Conservation (phyloP, 306 rosid species). For the Ochetophila trinervis region DNA sequence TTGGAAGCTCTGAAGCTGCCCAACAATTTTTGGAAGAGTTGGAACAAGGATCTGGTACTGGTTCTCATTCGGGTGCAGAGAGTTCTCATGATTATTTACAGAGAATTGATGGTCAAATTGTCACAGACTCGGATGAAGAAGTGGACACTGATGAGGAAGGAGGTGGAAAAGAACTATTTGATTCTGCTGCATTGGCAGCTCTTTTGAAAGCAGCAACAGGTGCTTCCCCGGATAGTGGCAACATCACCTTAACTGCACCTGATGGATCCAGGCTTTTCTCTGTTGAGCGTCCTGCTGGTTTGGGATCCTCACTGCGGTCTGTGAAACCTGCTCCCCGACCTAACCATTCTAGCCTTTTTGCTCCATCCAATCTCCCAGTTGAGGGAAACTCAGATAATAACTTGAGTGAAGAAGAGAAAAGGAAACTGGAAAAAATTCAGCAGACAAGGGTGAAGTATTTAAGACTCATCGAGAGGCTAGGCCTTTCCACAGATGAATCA, state of each 20-base stretch:
- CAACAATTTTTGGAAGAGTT: conserved; percentile 59
- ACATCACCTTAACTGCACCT: conserved; percentile 69
- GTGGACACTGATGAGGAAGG: conserved; percentile 83
- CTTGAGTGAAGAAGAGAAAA: conserved; percentile 80
- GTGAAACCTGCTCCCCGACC: conserved; percentile 61
- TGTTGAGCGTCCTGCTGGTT: conserved; percentile 96
- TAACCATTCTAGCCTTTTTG: conserved; percentile 48
- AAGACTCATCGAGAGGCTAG: conserved; percentile 76
- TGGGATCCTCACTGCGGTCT: conserved; percentile 76
- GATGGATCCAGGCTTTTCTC: conserved; percentile 96
- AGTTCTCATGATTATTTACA: conserved; percentile 48
- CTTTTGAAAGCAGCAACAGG: conserved; percentile 89
- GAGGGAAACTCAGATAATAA: conserved; percentile 44
- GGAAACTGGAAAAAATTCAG: conserved; percentile 67
- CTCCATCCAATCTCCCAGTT: conserved; percentile 39
- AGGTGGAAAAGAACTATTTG: conserved; percentile 81
- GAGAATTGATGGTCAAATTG: conserved; percentile 88
- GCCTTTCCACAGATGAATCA: conserved; percentile 77
- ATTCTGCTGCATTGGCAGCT: conserved; percentile 89
- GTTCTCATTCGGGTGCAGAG: conserved; percentile 48
- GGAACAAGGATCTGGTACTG: conserved; percentile 51
- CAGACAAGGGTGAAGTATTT: conserved; percentile 68
- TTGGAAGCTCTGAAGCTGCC: conserved; percentile 72
- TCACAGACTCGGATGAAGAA: conserved; percentile 84
- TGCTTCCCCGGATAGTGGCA: conserved; percentile 67